These are phyloP conservation scores for Gyromitra esculenta DNA, from an alignment of 2,329 filamentous ascomycete genomes.

Conservation along the genomic window DNA sequence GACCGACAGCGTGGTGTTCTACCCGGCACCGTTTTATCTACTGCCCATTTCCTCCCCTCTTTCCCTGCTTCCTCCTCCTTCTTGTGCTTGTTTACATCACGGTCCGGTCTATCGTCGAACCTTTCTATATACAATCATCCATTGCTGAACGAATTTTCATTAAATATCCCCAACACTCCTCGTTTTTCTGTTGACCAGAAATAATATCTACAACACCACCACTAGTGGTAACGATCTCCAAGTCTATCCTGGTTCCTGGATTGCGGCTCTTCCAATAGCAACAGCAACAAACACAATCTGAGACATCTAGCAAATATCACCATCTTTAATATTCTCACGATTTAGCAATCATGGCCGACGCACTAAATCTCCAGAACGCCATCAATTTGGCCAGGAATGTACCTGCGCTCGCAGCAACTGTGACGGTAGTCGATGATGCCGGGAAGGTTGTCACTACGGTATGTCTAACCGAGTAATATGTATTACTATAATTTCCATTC, in stretches of 20 bases:
- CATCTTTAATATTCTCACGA: slow-evolving; percentile 10
- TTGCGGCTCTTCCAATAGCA: slow-evolving; percentile 35
- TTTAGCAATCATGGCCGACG: slow-evolving; percentile 36
- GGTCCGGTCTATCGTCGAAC: slow-evolving; percentile 38
- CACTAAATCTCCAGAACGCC: slow-evolving; percentile 44
- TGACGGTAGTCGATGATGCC: slow-evolving; percentile 56
- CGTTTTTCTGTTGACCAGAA: slow-evolving; percentile 50
- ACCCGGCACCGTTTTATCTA: slow-evolving; percentile 35
- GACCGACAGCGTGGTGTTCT: slow-evolving; percentile 48
- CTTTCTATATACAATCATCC: slow-evolving; percentile 2
- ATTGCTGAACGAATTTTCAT: background rate
- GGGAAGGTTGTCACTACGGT: slow-evolving; percentile 57
- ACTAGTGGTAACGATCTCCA: slow-evolving; percentile 29
- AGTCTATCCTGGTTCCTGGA: slow-evolving; percentile 47
- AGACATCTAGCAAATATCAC: slow-evolving; percentile 24
- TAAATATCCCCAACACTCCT: slow-evolving; percentile 4
- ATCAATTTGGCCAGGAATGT: slow-evolving; percentile 44
- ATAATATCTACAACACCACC: slow-evolving; percentile 10
- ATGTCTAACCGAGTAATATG: slow-evolving; percentile 44
- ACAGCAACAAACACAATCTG: slow-evolving; percentile 6
- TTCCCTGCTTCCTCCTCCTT: slow-evolving; percentile 15
- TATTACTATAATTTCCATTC: slow-evolving; percentile 19
- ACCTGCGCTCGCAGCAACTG: slow-evolving; percentile 43
- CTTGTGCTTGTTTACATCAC: slow-evolving; percentile 31
- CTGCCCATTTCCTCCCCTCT: slow-evolving; percentile 39